Base-by-base conservation (phyloP, 305 asterid genomes). In the Solanum hybrid region DNA sequence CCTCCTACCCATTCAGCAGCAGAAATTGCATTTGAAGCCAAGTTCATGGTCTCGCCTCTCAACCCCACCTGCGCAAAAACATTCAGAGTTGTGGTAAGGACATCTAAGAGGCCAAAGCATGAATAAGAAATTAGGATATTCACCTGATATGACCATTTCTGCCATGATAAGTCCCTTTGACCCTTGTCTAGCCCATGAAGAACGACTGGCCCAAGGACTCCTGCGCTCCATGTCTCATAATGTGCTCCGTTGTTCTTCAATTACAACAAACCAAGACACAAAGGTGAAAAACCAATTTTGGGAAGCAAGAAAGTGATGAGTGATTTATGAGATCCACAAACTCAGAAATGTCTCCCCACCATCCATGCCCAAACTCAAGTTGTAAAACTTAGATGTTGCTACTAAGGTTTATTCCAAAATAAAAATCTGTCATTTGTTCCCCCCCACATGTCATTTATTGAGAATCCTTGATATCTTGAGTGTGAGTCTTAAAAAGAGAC, bases 121-220 rank as follows among this genome's bases (percentile, higher is more conserved):
- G 68, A 91, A 88, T 9, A 22, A 9, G 83, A 88, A 9, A 89
- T 70, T 36, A 39, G 22, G 91, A 80, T 34, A 41, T 37, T 41
- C 27, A 97, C 99, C 98, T 95, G 95, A 95, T 97, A 97, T 6
- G 99, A 96, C 99, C 99, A 97, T 92, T 95, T 96, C 92, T 95
- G 96, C 94, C 93, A 37, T 2, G 99, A 96, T 76, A 97, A 92
- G 93, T 97, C 98, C 91, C 88, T 86, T 12, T 92, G 89, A 68
- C 99, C 99, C 32, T 92, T 92, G 89, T 94, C 95, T 41, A 97
- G 94, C 81, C 99, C 99, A 10, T 89, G 91, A 87, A 97, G 90
- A 73, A 90, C 91, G 12, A 97, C 99, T 11, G 99, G 98, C 90
- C 99, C 99, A 3, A 93, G 91, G 89, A 97, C 95, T 88, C 99